Base-by-base conservation (phyloP, 2,329 filamentous ascomycete genomes). In the Aaosphaeria arxii region DNA sequence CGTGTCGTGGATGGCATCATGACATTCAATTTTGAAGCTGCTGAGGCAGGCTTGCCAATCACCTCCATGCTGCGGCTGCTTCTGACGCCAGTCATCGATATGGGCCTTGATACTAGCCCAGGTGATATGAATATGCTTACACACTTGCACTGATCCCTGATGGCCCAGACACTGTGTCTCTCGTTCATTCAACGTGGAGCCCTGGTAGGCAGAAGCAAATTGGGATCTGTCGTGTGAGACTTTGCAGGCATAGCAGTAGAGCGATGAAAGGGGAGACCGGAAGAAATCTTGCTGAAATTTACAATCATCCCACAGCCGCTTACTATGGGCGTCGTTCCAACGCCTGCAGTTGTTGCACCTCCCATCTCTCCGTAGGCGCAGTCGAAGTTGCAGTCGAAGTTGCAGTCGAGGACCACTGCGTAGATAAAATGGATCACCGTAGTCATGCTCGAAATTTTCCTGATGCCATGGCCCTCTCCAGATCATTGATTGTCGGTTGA, bases 21-120 rank as follows among this genome's bases (percentile, higher is more conserved):
- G 45, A 50, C 54, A 57, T 47, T 57, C 52, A 32, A 57, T 51
- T 11, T 45, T 55, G 48, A 57, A 58, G 42, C 49, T 51, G 30
- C 51, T 35, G 38, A 57, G 47, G 30, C 51, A 58, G 38, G 42
- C 40, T 49, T 52, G 43, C 50, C 50, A 57, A 47, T 55, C 47
- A 44, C 51, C 47, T 47, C 17, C 17, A 24, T 24, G 17, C 31
- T 24, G 42, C 44, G 28, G 36, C 45, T 51, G 50, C 38, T 53
- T 36, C 52, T 51, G 50, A 42, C 49, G 45, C 48, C 51, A 56
- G 35, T 49, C 40, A 32, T 56, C 51, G 31, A 56, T 51, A 45
- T 56, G 48, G 42, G 48, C 43, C 43, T 53, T 52, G 33, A 58
- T 51, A n/a, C 40, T 56, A 44, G 51, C 53, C 55, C 52, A 58